phyloP scores from a whole-genome alignment of 345 rosid genomes.

The Lepidium sativum region DNA sequence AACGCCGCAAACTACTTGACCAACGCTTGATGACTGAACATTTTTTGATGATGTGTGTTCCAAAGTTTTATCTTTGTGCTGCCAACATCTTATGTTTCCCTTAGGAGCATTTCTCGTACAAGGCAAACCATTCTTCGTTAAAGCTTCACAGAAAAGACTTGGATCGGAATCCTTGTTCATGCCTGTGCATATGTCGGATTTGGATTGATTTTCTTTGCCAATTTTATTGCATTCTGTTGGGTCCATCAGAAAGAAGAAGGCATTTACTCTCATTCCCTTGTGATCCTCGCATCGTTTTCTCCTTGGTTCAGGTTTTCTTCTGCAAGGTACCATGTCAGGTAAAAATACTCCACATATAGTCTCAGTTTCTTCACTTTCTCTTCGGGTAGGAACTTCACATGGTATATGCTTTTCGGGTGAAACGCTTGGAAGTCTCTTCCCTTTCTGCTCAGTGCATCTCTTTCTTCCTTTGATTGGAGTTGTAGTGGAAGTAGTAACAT shows the following conservation, averaged over 20 bases:
- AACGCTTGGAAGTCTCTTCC: slow-evolving; percentile 16
- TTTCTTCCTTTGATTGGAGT: slow-evolving; percentile 30
- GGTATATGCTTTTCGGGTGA: neutral
- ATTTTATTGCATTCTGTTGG: neutral
- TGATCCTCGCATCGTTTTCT: slow-evolving; percentile 58
- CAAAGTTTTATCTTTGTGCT: slow-evolving; percentile 15
- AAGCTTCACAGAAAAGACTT: slow-evolving; percentile 13
- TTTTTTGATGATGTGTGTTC: slow-evolving; percentile 5
- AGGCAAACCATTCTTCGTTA: slow-evolving; percentile 24
- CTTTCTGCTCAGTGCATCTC: slow-evolving; percentile 32
- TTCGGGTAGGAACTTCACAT: neutral
- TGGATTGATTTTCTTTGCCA: neutral
- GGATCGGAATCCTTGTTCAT: neutral
- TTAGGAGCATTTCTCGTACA: slow-evolving; percentile 12
- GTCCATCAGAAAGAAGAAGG: slow-evolving; percentile 20
- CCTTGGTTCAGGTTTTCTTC: slow-evolving; percentile 33
- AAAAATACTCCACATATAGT: slow-evolving; percentile 44
- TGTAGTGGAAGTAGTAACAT: slow-evolving; percentile 40
- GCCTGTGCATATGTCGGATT: neutral
- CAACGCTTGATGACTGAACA: slow-evolving; percentile 1
- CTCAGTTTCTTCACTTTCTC: slow-evolving; percentile 3
- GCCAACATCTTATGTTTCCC: slow-evolving; percentile 29
- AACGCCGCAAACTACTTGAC: slow-evolving; percentile 22
- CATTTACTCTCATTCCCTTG: slow-evolving; percentile 47
- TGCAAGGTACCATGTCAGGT: slow-evolving; percentile 44